Evolutionary conservation across 208 protist genomes (phyloP).

Genomic region (Spongospora subterranea): DNA sequence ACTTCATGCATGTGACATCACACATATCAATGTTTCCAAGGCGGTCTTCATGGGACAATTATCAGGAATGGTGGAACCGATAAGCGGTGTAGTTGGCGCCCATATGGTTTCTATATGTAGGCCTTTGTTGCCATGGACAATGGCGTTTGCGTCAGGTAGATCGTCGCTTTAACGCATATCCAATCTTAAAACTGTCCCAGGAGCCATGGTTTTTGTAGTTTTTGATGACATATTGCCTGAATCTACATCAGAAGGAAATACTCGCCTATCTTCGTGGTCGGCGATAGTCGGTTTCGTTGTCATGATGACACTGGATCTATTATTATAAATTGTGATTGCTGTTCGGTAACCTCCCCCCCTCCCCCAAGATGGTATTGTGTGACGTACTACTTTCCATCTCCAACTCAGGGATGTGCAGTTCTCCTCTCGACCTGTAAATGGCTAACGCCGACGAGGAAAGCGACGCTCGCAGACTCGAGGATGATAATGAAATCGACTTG

Average conservation of each 20-base stretch:
- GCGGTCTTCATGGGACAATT: conserved; percentile 69
- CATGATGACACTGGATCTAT: conserved; percentile 1
- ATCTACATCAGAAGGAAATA: not conserved
- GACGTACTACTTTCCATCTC: no score
- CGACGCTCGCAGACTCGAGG: not conserved
- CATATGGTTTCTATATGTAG: conserved; percentile 42
- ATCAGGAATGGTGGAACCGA: conserved; percentile 70
- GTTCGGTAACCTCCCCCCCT: not conserved
- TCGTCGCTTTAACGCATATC: not conserved
- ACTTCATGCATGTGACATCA: not conserved
- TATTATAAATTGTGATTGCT: conserved; percentile 7
- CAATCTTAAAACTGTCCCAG: not conserved
- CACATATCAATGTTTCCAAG: conserved; percentile 22
- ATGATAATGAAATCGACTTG: not conserved
- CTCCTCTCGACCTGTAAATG: no score
- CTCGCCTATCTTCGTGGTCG: not conserved
- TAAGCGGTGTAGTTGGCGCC: conserved; percentile 66
- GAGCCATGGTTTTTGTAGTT: conserved; percentile 40
- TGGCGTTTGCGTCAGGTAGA: conserved; percentile 68
- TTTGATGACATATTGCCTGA: conserved; percentile 45
- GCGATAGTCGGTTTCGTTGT: not conserved
- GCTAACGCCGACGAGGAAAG: not conserved
- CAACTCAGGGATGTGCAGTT: no score
- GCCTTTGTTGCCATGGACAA: conserved; percentile 69
- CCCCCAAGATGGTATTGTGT: not conserved